These are phyloP conservation scores for Scytalidium lignicola DNA, from an alignment of 2,329 filamentous ascomycete species.

Conservation along the genomic window DNA sequence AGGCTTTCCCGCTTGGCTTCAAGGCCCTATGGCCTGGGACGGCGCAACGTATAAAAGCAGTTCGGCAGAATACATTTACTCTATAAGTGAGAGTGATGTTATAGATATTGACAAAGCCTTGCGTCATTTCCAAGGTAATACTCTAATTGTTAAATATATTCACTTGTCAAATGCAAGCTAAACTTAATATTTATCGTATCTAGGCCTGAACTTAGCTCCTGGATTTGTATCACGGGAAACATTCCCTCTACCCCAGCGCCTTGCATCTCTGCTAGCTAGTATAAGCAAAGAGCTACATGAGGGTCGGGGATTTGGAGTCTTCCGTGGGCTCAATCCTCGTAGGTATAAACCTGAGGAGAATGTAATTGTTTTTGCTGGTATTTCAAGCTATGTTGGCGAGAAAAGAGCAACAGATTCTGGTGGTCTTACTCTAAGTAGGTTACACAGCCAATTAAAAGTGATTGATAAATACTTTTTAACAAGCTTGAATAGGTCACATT, in stretches of 20 bases:
- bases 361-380: slow-evolving; percentile 34
- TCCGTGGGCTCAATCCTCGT: slow-evolving; percentile 34
- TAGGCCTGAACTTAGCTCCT: slow-evolving; percentile 17
- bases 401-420: not conserved
- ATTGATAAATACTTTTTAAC: too few species aligned
- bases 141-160: not conserved
- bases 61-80: slow-evolving; percentile 30
- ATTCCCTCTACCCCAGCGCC: slow-evolving; percentile 32
- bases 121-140: slow-evolving; percentile 31
- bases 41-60: too few species aligned
- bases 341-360: slow-evolving; percentile 30
- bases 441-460: too few species aligned
- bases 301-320: slow-evolving; percentile 35
- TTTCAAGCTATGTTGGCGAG: slow-evolving; percentile 33
- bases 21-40: too few species aligned
- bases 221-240: slow-evolving; percentile 39
- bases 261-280: slow-evolving; percentile 23
- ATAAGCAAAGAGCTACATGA: slow-evolving; percentile 30
- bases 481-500: too few species aligned
- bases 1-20: too few species aligned
- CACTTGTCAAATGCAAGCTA: too few species aligned
- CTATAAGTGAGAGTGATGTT: slow-evolving; percentile 38
- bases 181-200: too few species aligned
- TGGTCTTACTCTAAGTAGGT: too few species aligned
- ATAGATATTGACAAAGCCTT: slow-evolving; percentile 42